Evolutionary conservation across 75 land plant genomes (phyloP).

Genomic region (Chamaecyparis obtusa): DNA sequence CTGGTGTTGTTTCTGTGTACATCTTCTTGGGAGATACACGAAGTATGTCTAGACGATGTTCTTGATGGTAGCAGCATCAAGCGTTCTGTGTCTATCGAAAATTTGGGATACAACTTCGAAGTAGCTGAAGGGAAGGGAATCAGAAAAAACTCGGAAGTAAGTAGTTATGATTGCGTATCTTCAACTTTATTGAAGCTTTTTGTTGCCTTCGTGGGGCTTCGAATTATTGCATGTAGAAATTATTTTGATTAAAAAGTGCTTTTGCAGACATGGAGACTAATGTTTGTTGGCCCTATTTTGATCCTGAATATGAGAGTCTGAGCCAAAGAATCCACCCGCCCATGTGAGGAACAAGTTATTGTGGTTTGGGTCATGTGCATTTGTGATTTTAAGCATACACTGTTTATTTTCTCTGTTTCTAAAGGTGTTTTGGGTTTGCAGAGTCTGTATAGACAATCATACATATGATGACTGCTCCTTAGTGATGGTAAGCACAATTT

Average conservation of each 20-base stretch:
- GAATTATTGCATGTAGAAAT: neutral
- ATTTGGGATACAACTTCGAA: neutral
- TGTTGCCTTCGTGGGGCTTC: too few species aligned
- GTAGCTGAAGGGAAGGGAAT: neutral
- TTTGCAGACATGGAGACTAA: constrained; percentile 19
- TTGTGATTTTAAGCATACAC: neutral
- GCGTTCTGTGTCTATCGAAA: too few species aligned
- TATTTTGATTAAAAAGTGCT: neutral
- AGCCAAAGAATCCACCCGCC: constrained; percentile 80
- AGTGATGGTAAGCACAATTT: constrained; percentile 46
- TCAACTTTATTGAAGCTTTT: neutral
- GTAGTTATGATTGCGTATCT: neutral
- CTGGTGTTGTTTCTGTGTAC: neutral
- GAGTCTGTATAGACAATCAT: constrained; percentile 67
- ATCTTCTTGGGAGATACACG: neutral
- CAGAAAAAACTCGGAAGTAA: neutral
- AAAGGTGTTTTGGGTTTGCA: constrained; percentile 31
- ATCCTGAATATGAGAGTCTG: constrained; percentile 84
- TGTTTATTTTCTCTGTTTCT: neutral
- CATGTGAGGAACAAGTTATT: constrained; percentile 33
- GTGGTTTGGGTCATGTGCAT: neutral
- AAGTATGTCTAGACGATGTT: neutral
- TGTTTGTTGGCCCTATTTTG: constrained; percentile 79
- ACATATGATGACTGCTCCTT: constrained; percentile 50
- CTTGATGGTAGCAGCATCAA: neutral